Conservation (phyloP, 1,284 basidiomycete genomes). For the Cryptococcus floricola region DNA sequence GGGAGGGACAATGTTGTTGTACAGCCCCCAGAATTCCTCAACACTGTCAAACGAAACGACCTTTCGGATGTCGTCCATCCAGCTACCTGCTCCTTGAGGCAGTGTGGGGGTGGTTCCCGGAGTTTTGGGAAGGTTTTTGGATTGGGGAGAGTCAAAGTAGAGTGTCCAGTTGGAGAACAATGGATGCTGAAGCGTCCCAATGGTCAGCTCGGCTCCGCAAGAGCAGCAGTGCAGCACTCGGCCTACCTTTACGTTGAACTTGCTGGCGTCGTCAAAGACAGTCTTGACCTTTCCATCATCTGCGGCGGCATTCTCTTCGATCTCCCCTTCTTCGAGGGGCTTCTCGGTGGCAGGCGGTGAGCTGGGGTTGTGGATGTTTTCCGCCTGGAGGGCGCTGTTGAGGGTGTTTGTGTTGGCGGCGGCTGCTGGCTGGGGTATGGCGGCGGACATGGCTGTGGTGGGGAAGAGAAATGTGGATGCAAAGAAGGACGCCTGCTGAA, state of each 20-base stretch:
- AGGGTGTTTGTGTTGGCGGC: conserved; percentile 35
- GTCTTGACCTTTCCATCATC: conserved; percentile 59
- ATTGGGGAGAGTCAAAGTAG: conserved; percentile 91
- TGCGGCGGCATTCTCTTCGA: conserved; percentile 32
- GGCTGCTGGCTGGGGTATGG: conserved; percentile 31
- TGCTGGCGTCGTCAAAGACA: conserved; percentile 81
- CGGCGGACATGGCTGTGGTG: conserved; percentile 8
- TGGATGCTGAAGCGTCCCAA: conserved; percentile 63
- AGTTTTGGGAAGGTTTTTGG: conserved; percentile 81
- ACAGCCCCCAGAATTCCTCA: conserved; percentile 98
- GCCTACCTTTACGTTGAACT: conserved; percentile 83
- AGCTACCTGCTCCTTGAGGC: conserved; percentile 54
- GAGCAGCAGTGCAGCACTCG: not conserved
- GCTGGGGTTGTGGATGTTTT: conserved; percentile 27
- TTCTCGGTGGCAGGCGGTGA: conserved; percentile 17
- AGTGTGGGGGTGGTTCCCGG: conserved; percentile 74
- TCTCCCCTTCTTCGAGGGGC: conserved; percentile 41
- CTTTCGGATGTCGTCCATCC: conserved; percentile 96
- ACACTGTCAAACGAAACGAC: conserved; percentile 91
- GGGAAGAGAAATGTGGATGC: not conserved
- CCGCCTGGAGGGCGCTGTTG: conserved; percentile 33
- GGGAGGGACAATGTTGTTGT: conserved; percentile 98
- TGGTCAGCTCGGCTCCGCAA: not conserved
- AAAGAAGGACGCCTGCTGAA: not conserved
- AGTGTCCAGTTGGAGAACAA: conserved; percentile 92